Percentiles rank a stretch among this genome's conserved stretches.
phyloP scores from a whole-genome alignment of 176 grass and related monocot genomes.

The Phragmites australis region DNA sequence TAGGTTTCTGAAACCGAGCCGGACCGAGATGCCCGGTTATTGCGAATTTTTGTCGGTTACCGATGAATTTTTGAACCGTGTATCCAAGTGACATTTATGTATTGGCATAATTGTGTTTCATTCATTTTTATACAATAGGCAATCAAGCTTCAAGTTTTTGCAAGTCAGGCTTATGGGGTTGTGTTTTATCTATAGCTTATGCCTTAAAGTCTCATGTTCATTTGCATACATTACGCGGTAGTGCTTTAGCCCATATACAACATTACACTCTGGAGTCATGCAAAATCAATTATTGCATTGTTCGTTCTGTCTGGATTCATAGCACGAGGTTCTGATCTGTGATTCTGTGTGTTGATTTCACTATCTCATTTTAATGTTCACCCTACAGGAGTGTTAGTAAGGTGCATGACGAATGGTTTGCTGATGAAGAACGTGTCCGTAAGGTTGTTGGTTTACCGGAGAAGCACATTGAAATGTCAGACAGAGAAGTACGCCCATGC shows the following conservation, averaged over 20 bases:
- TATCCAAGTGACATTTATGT: no score
- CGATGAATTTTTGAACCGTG: no score
- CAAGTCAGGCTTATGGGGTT: background rate
- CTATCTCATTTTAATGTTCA: conserved; percentile 22
- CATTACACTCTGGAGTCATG: background rate
- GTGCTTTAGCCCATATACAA: conserved; percentile 19
- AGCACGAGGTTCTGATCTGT: background rate
- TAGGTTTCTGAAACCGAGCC: no score
- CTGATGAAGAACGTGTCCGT: conserved; percentile 89
- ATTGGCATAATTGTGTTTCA: no score
- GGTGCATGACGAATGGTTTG: conserved; percentile 99
- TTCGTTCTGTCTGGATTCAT: conserved; percentile 8
- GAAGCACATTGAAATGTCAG: conserved; percentile 56
- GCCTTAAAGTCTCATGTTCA: background rate
- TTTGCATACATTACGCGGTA: conserved; percentile 11
- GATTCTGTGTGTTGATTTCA: conserved; percentile 28
- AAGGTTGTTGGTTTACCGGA: conserved; percentile 89
- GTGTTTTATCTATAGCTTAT: conserved; percentile 5
- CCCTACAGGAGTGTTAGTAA: conserved; percentile 90
- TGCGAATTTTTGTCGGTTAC: no score
- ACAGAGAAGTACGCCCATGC: conserved; percentile 70
- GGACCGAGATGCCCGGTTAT: no score
- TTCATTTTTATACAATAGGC: background rate
- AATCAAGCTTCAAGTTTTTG: conserved; percentile 26
- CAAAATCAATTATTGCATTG: conserved; percentile 30